Evolutionary conservation across 2,329 filamentous ascomycete species (phyloP).

Genomic region (Mycocentrospora acerina): DNA sequence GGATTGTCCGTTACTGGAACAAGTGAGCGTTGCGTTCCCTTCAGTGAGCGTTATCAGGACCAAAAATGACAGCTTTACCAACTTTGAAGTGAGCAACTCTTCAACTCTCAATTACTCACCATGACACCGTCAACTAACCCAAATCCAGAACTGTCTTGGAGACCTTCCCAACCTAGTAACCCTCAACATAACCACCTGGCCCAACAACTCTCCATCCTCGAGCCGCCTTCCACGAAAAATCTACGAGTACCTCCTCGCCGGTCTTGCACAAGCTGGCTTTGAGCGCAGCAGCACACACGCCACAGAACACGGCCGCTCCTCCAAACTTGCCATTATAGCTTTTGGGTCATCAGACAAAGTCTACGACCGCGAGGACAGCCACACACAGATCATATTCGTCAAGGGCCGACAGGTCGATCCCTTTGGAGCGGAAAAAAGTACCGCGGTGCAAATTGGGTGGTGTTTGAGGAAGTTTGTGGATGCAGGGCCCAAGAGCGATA

Average conservation of each 20-base stretch:
- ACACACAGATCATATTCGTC: conserved; percentile 51
- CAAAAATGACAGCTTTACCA: conserved; percentile 46
- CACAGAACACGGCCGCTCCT: conserved; percentile 26
- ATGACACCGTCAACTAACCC: not conserved
- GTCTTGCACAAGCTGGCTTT: conserved; percentile 42
- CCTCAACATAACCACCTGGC: conserved; percentile 53
- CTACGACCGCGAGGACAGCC: conserved; percentile 50
- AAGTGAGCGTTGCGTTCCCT: conserved; percentile 52
- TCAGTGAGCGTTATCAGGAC: conserved; percentile 45
- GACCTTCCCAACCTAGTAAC: conserved; percentile 47
- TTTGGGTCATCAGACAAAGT: conserved; percentile 51
- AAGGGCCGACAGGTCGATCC: conserved; percentile 47
- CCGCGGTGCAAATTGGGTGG: conserved; percentile 50
- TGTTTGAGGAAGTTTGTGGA: conserved; percentile 50
- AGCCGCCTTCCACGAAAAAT: conserved; percentile 45
- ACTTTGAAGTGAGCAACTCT: conserved; percentile 40
- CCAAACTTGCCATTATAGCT: conserved; percentile 48
- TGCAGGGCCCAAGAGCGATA: conserved; percentile 44
- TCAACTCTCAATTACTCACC: not conserved
- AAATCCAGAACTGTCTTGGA: conserved; percentile 36
- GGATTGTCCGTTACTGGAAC: conserved; percentile 46
- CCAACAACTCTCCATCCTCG: conserved; percentile 46
- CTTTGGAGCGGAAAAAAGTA: conserved; percentile 42
- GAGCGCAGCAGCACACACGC: conserved; percentile 31
- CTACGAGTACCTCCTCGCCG: conserved; percentile 50